phyloP scores from a whole-genome alignment of 805 yeast genomes.

The Nakazawaea ishiwadae region DNA sequence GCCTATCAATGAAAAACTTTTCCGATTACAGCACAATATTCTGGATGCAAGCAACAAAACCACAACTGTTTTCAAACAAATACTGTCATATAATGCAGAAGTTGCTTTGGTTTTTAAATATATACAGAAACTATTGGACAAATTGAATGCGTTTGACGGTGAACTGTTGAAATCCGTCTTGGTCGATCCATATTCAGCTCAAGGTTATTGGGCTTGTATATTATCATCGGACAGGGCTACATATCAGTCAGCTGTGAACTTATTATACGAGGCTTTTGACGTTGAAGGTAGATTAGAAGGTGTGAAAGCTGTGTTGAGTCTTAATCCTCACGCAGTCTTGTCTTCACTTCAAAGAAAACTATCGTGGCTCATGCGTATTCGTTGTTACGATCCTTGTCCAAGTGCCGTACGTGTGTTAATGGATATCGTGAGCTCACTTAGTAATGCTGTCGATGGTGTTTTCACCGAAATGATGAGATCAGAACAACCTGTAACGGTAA shows the following conservation, averaged over 20 bases:
- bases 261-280: slow-evolving; percentile 73
- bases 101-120: neutral
- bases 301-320: slow-evolving; percentile 46
- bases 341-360: slow-evolving; percentile 44
- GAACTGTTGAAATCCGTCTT: slow-evolving; percentile 32
- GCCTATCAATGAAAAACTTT: slow-evolving; percentile 2
- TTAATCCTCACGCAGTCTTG: slow-evolving; percentile 41
- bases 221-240: slow-evolving; percentile 55
- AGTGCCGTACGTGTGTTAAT: slow-evolving; percentile 67
- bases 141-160: slow-evolving; percentile 3
- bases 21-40: neutral
- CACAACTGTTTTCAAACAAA: neutral
- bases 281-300: slow-evolving; percentile 78
- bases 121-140: slow-evolving; percentile 1
- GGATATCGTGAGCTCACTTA: slow-evolving; percentile 63
- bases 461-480: slow-evolving; percentile 21
- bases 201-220: slow-evolving; percentile 72
- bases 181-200: slow-evolving; percentile 36
- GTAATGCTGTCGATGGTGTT: slow-evolving; percentile 65
- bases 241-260: slow-evolving; percentile 66
- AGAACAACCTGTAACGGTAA: neutral
- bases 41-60: slow-evolving; percentile 1
- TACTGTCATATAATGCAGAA: neutral
- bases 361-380: slow-evolving; percentile 37
- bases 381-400: slow-evolving; percentile 68